Conservation (phyloP, 441 rosid species). For the Pelargonium fulgidum region DNA sequence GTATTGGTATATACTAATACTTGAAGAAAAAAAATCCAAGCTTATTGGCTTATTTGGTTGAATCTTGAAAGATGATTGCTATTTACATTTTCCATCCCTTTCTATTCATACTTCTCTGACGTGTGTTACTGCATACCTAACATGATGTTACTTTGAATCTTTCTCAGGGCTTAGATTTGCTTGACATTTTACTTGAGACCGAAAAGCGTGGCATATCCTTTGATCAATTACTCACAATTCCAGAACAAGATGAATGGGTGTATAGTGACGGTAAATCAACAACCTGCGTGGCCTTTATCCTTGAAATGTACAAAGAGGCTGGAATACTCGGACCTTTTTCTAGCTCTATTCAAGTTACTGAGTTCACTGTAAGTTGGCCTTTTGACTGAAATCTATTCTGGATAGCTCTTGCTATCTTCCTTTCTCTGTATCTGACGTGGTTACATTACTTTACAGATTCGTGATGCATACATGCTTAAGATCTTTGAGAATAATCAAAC, state of each 20-base stretch:
- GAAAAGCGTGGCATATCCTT: conserved; percentile 69
- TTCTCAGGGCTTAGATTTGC: conserved; percentile 59
- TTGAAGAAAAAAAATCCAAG: too few species aligned
- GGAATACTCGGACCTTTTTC: conserved; percentile 63
- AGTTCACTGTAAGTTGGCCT: conserved; percentile 53
- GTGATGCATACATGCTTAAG: conserved; percentile 81
- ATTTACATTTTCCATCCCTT: too few species aligned
- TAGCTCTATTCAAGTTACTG: conserved; percentile 79
- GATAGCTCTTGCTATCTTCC: not conserved
- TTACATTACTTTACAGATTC: conserved; percentile 39
- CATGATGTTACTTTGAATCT: not conserved
- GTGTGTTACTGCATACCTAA: too few species aligned
- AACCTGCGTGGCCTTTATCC: conserved; percentile 84
- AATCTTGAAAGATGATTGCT: too few species aligned
- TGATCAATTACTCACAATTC: conserved; percentile 71
- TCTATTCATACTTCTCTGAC: too few species aligned
- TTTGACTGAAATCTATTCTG: not conserved
- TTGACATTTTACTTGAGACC: conserved; percentile 62
- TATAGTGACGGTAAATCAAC: conserved; percentile 94
- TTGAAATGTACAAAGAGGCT: conserved; percentile 83
- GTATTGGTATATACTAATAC: too few species aligned
- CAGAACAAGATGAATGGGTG: conserved; percentile 92
- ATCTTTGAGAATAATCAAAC: conserved; percentile 65
- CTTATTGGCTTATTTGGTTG: too few species aligned
- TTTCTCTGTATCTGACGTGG: conserved; percentile 5